Conservation (phyloP, 225 moss, liverwort and hornwort species). For the Straminergon stramineum region DNA sequence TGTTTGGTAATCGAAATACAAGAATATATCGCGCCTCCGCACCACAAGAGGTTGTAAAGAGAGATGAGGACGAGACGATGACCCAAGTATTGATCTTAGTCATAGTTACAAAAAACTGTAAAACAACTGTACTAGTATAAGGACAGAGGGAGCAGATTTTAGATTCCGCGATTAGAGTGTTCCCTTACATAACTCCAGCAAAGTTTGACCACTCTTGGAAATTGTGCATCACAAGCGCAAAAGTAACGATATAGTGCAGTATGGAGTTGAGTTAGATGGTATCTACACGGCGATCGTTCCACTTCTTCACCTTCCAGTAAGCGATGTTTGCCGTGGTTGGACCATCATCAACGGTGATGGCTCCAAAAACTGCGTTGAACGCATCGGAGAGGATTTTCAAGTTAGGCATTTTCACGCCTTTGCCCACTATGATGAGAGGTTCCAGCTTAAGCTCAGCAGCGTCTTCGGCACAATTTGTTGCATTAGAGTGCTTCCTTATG, state of each 20-base stretch:
- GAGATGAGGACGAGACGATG: background rate
- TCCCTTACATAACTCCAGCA: background rate
- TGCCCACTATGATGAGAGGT: constrained; percentile 24
- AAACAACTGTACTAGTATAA: background rate
- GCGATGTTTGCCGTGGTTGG: constrained; percentile 16
- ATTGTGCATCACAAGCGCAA: background rate
- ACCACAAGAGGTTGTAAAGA: background rate
- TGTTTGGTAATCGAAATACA: background rate
- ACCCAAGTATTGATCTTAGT: background rate
- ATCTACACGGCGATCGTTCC: constrained; percentile 1
- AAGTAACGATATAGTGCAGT: background rate
- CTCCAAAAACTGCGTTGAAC: constrained; percentile 33
- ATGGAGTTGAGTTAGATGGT: background rate
- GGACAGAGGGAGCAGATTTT: background rate
- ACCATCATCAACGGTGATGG: constrained; percentile 23
- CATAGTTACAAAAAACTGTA: background rate
- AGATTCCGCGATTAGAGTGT: background rate
- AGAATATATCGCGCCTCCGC: background rate
- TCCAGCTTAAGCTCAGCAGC: constrained; percentile 10
- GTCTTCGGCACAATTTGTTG: background rate
- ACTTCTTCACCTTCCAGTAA: constrained; percentile 29
- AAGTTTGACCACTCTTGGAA: background rate
- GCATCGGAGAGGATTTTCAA: constrained; percentile 8
- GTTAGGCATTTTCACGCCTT: background rate
- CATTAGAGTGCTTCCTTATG: background rate